Conservation (phyloP, 2,329 filamentous ascomycete species). For the Fusarium neocosmosporiellum region DNA sequence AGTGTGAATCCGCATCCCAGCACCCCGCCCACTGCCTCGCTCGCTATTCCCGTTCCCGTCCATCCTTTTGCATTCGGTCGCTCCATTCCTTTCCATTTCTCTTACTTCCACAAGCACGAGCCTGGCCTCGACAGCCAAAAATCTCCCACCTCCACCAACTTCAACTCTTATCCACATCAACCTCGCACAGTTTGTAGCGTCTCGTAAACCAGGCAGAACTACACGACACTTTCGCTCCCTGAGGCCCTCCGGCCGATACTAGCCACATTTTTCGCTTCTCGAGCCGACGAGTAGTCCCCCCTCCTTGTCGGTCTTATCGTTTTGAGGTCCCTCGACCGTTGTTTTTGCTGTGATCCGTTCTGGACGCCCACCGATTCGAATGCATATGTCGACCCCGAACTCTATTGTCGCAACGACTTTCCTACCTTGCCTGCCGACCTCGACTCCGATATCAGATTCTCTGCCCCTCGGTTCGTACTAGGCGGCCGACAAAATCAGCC, state of each 20-base stretch:
- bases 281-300: constrained; percentile 32
- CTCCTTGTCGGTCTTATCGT: constrained; percentile 29
- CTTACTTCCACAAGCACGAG: constrained; percentile 34
- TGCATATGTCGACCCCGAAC: constrained; percentile 42
- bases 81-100: constrained; percentile 42
- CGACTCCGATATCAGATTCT: constrained; percentile 20
- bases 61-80: constrained; percentile 40
- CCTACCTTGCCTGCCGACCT: constrained; percentile 19
- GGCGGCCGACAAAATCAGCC: constrained; percentile 16
- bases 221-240: constrained; percentile 28
- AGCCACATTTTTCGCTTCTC: constrained; percentile 26
- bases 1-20: constrained; percentile 29
- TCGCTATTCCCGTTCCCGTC: constrained; percentile 44
- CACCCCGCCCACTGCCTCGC: constrained; percentile 10
- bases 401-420: constrained; percentile 37
- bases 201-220: constrained; percentile 25
- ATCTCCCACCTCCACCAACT: constrained; percentile 43
- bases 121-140: constrained; percentile 42
- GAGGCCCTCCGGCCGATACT: constrained; percentile 36
- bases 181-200: constrained; percentile 28
- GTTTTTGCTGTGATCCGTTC: constrained; percentile 13
- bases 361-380: constrained; percentile 29
- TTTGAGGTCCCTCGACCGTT: constrained; percentile 19
- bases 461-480: constrained; percentile 23
- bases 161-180: constrained; percentile 30